These are phyloP conservation scores for Ophiocordyceps camponoti-saundersi DNA, from an alignment of 2,329 filamentous ascomycete species.

Conservation along the genomic window DNA sequence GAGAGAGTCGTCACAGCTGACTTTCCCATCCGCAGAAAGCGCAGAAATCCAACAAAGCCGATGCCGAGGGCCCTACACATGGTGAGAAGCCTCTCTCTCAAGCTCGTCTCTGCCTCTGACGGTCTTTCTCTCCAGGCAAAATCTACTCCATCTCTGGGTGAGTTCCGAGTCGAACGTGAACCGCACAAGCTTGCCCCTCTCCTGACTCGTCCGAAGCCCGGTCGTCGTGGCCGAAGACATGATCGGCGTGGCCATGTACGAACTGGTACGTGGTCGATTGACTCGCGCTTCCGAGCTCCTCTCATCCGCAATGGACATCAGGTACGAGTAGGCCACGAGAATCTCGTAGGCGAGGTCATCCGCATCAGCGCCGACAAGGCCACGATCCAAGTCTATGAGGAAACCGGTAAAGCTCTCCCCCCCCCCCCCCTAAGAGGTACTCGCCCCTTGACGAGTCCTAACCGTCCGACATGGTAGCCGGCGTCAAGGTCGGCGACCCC, in stretches of 20 bases:
- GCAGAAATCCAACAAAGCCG: slow-evolving; percentile 12
- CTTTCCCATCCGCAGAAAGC: slow-evolving; percentile 1
- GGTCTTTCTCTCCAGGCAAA: slow-evolving; percentile 28
- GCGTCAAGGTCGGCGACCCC: slow-evolving; percentile 89
- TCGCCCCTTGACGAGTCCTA: background rate
- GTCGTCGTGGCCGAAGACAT: slow-evolving; percentile 97
- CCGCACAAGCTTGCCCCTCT: background rate
- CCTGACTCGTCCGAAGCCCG: slow-evolving; percentile 34
- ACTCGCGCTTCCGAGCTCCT: background rate
- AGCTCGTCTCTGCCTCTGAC: background rate
- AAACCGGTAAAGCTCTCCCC: slow-evolving; percentile 53
- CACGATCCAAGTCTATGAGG: slow-evolving; percentile 97
- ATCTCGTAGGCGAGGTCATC: slow-evolving; percentile 93
- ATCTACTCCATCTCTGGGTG: slow-evolving; percentile 47
- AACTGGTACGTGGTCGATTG: slow-evolving; percentile 50
- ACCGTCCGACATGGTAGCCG: slow-evolving; percentile 37
- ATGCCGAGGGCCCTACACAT: slow-evolving; percentile 19
- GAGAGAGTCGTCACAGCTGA: slow-evolving; percentile 10
- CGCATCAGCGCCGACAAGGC: slow-evolving; percentile 90
- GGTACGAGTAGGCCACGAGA: slow-evolving; percentile 85
- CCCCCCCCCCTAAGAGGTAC: background rate
- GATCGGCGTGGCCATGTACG: slow-evolving; percentile 99
- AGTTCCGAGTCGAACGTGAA: slow-evolving; percentile 13
- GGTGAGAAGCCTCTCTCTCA: slow-evolving; percentile 16
- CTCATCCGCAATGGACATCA: slow-evolving; percentile 14